Base-by-base conservation (phyloP, 371 early-diverging fungal genomes). In the Lichtheimia ramosa region DNA sequence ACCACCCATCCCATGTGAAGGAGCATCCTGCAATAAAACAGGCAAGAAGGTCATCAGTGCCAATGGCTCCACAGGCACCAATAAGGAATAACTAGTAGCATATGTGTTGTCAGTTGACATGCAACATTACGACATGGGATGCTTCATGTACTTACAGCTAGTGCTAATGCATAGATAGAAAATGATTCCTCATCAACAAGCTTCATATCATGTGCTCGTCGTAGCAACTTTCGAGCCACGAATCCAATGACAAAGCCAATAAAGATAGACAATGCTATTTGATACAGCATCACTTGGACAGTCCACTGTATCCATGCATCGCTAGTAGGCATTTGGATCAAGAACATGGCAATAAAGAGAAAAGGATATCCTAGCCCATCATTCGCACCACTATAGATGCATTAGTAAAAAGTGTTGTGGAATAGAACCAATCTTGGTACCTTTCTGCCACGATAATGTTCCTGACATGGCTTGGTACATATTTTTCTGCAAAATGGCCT, bases 141-240 rank as follows among this genome's bases (percentile, higher is more conserved):
- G 23, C 2, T 21, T 25, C 15, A 8, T 16, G n/a, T 16, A 60
- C 73, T 71, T 76, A 86, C 83, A 1, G 96, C 84, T 41, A 98
- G 81, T 0, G 94, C 89, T 52, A 98, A 82, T 0, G 91, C 79
- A 64, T 92, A 96, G 7, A 87, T 87, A 41, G 96, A 67, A 64
- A 97, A 90, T 12, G 87, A 91, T 49, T 94, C 95, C 51, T 94
- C 89, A 72, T 96, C 97, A 21, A 98, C 92, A 61, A 89, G 74
- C 10, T 83, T 77, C 25, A 81, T 73, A 56, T 73, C 69, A 50
- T 91, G 87, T 5, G 96, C 87, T 12, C 75, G 79, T 54, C 86
- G 82, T 27, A 97, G 75, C 2, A 86, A 54, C 27, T 83, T 87
- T 28, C 90, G 83, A 3, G 88, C 85, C 4, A 87, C 41, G 46